Percentiles rank a stretch among this genome's conserved stretches.
Evolutionary conservation across 1,139 yeast species (phyloP).

Genomic region (Candida dubliniensis): DNA sequence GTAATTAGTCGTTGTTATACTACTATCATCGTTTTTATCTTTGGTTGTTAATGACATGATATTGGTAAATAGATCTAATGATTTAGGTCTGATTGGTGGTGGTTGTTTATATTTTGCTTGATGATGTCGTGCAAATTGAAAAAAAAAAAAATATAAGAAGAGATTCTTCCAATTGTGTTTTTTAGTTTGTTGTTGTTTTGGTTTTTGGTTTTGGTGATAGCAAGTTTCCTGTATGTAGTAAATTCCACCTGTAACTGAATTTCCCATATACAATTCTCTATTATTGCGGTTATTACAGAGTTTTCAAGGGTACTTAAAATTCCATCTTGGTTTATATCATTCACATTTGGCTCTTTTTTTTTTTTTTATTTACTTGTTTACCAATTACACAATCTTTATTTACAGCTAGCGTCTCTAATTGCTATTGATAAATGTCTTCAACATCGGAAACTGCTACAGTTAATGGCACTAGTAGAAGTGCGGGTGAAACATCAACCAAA

Average conservation of each 20-base stretch:
- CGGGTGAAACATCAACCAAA: slow-evolving; percentile 2
- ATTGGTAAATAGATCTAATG: too few relatives aligned
- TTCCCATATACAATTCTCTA: too few relatives aligned
- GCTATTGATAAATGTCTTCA: slow-evolving; percentile 2
- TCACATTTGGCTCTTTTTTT: neutral
- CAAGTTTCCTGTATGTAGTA: neutral
- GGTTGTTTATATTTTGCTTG: neutral
- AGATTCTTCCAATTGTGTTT: too few relatives aligned
- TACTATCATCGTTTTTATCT: neutral
- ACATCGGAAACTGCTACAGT: slow-evolving; percentile 3
- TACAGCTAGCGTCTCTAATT: neutral
- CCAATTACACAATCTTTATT: neutral
- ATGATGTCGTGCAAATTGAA: neutral
- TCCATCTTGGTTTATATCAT: neutral
- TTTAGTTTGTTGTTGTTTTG: neutral
- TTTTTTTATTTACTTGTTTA: neutral
- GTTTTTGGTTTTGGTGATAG: neutral
- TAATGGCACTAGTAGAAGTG: slow-evolving; percentile 2
- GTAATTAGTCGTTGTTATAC: slow-evolving; percentile 4
- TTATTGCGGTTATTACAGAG: neutral
- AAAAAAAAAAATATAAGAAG: too few relatives aligned
- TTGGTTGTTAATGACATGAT: neutral
- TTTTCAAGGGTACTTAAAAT: slow-evolving; percentile 2
- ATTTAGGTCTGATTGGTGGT: too few relatives aligned
- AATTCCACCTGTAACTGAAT: too few relatives aligned